These are phyloP conservation scores for Mortierella sp. DNA, from an alignment of 371 early-diverging fungal species.

Conservation along the genomic window DNA sequence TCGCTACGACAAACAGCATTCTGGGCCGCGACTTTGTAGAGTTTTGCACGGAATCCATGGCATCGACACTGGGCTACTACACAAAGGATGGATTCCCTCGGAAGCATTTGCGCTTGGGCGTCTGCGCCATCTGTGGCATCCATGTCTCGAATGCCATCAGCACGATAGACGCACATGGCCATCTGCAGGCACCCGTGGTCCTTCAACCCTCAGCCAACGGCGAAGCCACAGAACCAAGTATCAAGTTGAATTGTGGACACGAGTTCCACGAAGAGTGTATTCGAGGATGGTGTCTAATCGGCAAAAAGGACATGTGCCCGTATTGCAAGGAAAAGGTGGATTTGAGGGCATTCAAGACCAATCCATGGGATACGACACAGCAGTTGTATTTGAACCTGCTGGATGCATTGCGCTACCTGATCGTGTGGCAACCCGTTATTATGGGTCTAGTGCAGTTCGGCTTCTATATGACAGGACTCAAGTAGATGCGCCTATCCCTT, in stretches of 20 bases:
- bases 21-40: slow-evolving; percentile 89
- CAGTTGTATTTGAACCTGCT: slow-evolving; percentile 81
- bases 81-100: slow-evolving; percentile 75
- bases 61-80: slow-evolving; percentile 80
- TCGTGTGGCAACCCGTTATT: slow-evolving; percentile 85
- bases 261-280: slow-evolving; percentile 93
- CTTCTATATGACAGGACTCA: slow-evolving; percentile 45
- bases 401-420: slow-evolving; percentile 83
- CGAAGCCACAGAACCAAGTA: slow-evolving; percentile 59
- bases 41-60: slow-evolving; percentile 86
- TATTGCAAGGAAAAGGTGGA: slow-evolving; percentile 93
- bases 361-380: slow-evolving; percentile 84
- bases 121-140: slow-evolving; percentile 87
- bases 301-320: slow-evolving; percentile 96
- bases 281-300: slow-evolving; percentile 94
- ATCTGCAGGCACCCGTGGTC: slow-evolving; percentile 40
- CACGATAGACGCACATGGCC: slow-evolving; percentile 35
- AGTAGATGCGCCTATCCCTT: slow-evolving; percentile 8
- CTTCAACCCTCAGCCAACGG: slow-evolving; percentile 36
- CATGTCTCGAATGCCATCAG: slow-evolving; percentile 51
- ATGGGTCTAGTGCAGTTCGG: slow-evolving; percentile 52
- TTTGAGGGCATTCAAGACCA: slow-evolving; percentile 77
- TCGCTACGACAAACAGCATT: slow-evolving; percentile 54
- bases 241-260: slow-evolving; percentile 81
- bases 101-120: slow-evolving; percentile 75